Evolutionary conservation across 2,329 filamentous ascomycete species (phyloP).

Genomic region (Penicillium sp.): DNA sequence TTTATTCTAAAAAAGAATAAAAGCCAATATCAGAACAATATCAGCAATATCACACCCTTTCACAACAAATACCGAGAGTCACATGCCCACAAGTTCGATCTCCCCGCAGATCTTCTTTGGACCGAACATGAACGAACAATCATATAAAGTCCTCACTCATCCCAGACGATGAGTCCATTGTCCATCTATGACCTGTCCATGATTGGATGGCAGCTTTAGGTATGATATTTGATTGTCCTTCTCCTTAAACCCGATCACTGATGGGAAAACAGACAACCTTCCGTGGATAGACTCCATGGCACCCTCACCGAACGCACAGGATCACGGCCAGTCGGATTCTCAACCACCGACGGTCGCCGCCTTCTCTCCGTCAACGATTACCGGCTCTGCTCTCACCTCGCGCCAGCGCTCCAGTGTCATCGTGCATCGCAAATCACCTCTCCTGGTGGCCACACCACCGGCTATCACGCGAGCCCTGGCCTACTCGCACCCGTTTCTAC

Average conservation of each 20-base stretch:
- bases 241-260: slow-evolving; percentile 17
- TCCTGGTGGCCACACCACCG: slow-evolving; percentile 88
- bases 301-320: slow-evolving; percentile 38
- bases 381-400: slow-evolving; percentile 63
- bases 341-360: slow-evolving; percentile 74
- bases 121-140: slow-evolving; percentile 16
- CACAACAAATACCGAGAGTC: slow-evolving; percentile 13
- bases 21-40: not conserved
- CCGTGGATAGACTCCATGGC: slow-evolving; percentile 56
- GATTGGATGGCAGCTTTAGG: slow-evolving; percentile 52
- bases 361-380: slow-evolving; percentile 82
- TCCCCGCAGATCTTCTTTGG: slow-evolving; percentile 23
- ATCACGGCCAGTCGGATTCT: slow-evolving; percentile 40
- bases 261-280: slow-evolving; percentile 39
- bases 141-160: slow-evolving; percentile 26
- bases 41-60: not conserved
- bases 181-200: slow-evolving; percentile 31
- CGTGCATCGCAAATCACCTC: slow-evolving; percentile 92
- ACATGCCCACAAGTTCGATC: slow-evolving; percentile 18
- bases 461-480: slow-evolving; percentile 91
- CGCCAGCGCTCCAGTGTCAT: slow-evolving; percentile 86
- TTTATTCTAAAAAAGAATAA: not conserved
- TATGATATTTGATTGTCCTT: slow-evolving; percentile 20
- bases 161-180: slow-evolving; percentile 20
- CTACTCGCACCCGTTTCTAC: slow-evolving; percentile 90